These are phyloP conservation scores for Chlorella variabilis DNA, from an alignment of 163 green algal genomes.

Conservation along the genomic window DNA sequence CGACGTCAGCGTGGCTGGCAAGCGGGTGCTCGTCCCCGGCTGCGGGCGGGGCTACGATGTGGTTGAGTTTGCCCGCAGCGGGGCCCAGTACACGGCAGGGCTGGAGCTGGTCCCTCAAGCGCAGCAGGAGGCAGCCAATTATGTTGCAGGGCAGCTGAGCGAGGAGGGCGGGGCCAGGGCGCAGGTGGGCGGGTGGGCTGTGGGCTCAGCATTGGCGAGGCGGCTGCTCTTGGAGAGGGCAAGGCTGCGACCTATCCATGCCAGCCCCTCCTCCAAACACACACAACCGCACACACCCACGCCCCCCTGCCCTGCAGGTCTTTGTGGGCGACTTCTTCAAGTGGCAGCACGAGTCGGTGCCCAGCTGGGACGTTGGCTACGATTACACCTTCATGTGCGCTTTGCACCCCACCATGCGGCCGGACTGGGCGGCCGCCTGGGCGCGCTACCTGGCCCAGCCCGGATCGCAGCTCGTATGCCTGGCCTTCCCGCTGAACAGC, in stretches of 20 bases:
- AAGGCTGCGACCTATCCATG: too few relatives aligned
- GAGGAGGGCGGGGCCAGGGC: neutral
- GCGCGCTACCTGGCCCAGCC: constrained; percentile 39
- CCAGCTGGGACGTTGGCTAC: constrained; percentile 55
- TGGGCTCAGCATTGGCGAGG: too few relatives aligned
- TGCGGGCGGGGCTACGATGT: constrained; percentile 67
- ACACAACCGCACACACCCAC: too few relatives aligned
- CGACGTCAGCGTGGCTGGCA: constrained; percentile 12
- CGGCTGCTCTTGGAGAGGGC: too few relatives aligned
- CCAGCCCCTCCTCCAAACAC: too few relatives aligned
- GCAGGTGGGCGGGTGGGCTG: neutral
- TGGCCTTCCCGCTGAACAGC: constrained; percentile 66
- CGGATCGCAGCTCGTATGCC: constrained; percentile 58
- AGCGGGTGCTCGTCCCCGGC: constrained; percentile 53
- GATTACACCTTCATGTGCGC: constrained; percentile 78
- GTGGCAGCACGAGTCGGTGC: neutral
- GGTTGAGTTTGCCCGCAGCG: constrained; percentile 47
- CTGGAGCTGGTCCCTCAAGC: constrained; percentile 55
- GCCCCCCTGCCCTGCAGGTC: too few relatives aligned
- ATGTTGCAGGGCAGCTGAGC: neutral
- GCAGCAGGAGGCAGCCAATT: neutral
- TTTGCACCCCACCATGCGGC: constrained; percentile 55
- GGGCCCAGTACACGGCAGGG: constrained; percentile 41
- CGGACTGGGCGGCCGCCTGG: constrained; percentile 59
- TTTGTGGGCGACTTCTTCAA: constrained; percentile 59